Evolutionary conservation across 345 rosid species (phyloP), one percentile per base, ranked within the genome.

Genomic region (Anacardium occidentale): DNA sequence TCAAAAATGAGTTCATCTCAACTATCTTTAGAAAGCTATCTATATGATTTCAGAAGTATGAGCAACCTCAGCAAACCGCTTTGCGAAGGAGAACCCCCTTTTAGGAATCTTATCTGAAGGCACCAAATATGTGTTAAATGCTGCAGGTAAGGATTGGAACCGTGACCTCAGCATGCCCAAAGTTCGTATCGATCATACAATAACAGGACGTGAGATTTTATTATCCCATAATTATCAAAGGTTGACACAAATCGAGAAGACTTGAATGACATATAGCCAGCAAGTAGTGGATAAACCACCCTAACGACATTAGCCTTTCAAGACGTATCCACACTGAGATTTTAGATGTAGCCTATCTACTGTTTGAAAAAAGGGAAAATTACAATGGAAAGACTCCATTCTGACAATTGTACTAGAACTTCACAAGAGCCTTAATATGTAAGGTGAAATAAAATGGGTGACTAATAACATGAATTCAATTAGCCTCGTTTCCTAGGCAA

Each of bases 161-260:
- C 98, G 85, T 62, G 98, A 94, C 85, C 97, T 85, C 51, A 94
- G 92, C 98, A 94, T 94, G 75, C 92, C 97, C 78, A 94, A 82
- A 21, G 98, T 90, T 70, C 97, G 88, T 83, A 95, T 91, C 99
- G 90, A 80, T 42, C 64, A 52, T 64, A 22, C 67, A 66, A 51
- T 48, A 22, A 57, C 25, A 64, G 26, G 13, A 65, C 9, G 70
- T 15, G 52, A 62, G 74, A 67, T 40, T 25, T 63, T 20, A 62
- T 9, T 56, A 52, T 24, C 21, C 47, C 6, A 40, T 55, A 52
- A 11, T 26, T n/a, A 15, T 69, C 21, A 62, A 64, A 60, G 40
- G 25, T 53, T 74, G 20, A 40, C 50, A 64, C 45, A 40, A 5
- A 63, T 55, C 18, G 44, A 67, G 69, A 51, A 50, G 8, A 37